Conservation (phyloP, 805 yeast genomes). For the Wickerhamiella allomyrinae region DNA sequence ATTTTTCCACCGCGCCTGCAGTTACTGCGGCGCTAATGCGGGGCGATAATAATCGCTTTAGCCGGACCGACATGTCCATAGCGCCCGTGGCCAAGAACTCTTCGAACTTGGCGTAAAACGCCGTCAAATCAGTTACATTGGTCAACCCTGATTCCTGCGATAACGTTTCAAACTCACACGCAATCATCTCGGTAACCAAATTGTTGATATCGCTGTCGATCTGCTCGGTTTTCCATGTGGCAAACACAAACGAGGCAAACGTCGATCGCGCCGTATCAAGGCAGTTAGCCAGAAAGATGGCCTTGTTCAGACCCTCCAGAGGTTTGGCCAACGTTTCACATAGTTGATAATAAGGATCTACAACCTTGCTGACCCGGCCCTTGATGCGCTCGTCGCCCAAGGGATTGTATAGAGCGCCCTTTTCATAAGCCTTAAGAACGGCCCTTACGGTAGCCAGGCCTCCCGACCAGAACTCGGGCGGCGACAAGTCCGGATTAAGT, state of each 20-base stretch:
- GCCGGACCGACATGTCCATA: constrained; percentile 19
- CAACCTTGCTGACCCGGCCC: constrained; percentile 19
- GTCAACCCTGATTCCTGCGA: constrained; percentile 16
- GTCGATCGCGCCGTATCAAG: constrained; percentile 23
- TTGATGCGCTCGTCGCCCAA: constrained; percentile 7
- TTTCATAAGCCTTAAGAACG: constrained; percentile 35
- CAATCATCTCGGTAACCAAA: constrained; percentile 18
- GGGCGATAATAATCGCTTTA: constrained; percentile 25
- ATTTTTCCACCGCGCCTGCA: constrained; percentile 20
- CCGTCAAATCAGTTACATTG: constrained; percentile 5
- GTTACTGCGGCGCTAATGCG: constrained; percentile 22
- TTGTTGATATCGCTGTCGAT: constrained; percentile 18
- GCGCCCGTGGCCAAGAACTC: constrained; percentile 25
- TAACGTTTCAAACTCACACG: constrained; percentile 17
- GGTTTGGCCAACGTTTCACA: constrained; percentile 19
- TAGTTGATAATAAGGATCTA: constrained; percentile 23
- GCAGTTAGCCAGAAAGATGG: constrained; percentile 25
- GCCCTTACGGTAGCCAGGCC: constrained; percentile 44
- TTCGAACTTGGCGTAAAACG: constrained; percentile 16
- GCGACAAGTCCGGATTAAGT: constrained; percentile 36
- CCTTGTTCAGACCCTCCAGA: constrained; percentile 13
- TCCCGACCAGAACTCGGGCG: constrained; percentile 76
- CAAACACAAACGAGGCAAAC: constrained; percentile 21
- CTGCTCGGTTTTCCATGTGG: constrained; percentile 21
- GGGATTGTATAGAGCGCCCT: constrained; percentile 17